Percentiles rank a stretch among this genome's conserved stretches.
phyloP scores from a whole-genome alignment of 73 alveolate species.

The Symbiodinium pilosum region DNA sequence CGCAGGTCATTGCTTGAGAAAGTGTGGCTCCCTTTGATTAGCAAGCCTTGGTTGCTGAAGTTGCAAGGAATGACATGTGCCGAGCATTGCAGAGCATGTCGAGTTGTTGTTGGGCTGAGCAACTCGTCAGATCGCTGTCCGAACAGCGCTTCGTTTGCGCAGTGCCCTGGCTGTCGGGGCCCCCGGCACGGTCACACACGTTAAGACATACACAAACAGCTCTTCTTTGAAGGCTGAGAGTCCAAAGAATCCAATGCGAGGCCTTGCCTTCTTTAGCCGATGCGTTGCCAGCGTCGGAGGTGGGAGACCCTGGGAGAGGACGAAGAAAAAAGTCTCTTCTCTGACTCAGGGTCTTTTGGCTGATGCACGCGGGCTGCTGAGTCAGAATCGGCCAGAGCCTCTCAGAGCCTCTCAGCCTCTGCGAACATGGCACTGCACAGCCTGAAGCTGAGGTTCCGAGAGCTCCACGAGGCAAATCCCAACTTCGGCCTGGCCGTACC shows the following conservation, averaged over 20 bases:
- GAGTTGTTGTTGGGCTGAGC: no score
- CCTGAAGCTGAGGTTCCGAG: background rate
- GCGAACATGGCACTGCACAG: background rate
- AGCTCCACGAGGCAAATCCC: background rate
- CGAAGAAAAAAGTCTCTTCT: no score
- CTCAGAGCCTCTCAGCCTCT: background rate
- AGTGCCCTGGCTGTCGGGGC: background rate
- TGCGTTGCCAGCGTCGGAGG: background rate
- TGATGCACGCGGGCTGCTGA: background rate
- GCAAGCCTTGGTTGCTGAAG: no score
- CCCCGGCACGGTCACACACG: background rate
- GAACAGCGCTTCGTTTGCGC: background rate
- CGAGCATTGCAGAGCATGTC: no score
- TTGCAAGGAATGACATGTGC: no score
- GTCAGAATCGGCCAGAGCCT: background rate
- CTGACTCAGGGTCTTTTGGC: background rate
- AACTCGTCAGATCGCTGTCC: background rate
- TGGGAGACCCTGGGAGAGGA: no score
- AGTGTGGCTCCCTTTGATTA: no score
- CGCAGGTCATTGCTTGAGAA: no score
- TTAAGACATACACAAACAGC: no score
- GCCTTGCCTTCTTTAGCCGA: background rate
- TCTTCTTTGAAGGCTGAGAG: no score
- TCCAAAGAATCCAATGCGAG: background rate
- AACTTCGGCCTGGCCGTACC: no score